Percentiles rank a stretch among this genome's conserved stretches.
Evolutionary conservation across 1,284 basidiomycete species (phyloP).

Genomic region (Bjerkandera adusta): DNA sequence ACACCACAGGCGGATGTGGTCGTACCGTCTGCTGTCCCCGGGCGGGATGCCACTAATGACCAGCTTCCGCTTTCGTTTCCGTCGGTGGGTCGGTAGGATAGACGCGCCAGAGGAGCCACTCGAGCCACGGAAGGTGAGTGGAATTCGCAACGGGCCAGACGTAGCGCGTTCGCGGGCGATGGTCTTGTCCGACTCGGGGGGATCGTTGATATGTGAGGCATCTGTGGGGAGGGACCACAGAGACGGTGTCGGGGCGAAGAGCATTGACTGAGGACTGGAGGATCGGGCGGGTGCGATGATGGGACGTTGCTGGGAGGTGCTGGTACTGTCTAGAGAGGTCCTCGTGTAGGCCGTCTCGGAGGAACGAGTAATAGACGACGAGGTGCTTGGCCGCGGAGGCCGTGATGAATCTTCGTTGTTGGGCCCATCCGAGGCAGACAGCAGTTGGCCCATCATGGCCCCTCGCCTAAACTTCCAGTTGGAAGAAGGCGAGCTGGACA

Average conservation of each 20-base stretch:
- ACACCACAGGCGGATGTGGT: slow-evolving; percentile 59
- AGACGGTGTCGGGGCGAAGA: slow-evolving; percentile 36
- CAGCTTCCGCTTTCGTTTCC: slow-evolving; percentile 34
- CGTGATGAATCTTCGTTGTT: slow-evolving; percentile 14
- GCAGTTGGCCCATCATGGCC: slow-evolving; percentile 58
- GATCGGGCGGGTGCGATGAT: slow-evolving; percentile 47
- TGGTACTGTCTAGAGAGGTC: slow-evolving; percentile 40
- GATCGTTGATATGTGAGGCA: slow-evolving; percentile 36
- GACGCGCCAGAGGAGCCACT: slow-evolving; percentile 22
- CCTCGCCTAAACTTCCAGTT: slow-evolving; percentile 51
- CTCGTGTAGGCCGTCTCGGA: slow-evolving; percentile 39
- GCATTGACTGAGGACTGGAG: slow-evolving; percentile 36
- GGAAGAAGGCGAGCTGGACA: slow-evolving; percentile 23
- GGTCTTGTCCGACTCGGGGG: slow-evolving; percentile 30
- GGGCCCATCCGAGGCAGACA: slow-evolving; percentile 30
- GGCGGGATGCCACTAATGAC: slow-evolving; percentile 37
- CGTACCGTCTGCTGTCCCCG: slow-evolving; percentile 32
- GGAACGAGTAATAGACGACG: slow-evolving; percentile 47
- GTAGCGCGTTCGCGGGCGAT: slow-evolving; percentile 24
- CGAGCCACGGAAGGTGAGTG: slow-evolving; percentile 22
- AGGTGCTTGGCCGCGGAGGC: slow-evolving; percentile 12
- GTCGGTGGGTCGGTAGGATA: slow-evolving; percentile 26
- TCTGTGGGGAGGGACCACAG: slow-evolving; percentile 40
- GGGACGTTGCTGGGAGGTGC: slow-evolving; percentile 34
- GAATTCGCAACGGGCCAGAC: slow-evolving; percentile 22